Percentiles rank a stretch among this genome's conserved stretches.
Evolutionary conservation across 176 grass and related monocot species (phyloP).

Genomic region (Phyllostachys edulis): DNA sequence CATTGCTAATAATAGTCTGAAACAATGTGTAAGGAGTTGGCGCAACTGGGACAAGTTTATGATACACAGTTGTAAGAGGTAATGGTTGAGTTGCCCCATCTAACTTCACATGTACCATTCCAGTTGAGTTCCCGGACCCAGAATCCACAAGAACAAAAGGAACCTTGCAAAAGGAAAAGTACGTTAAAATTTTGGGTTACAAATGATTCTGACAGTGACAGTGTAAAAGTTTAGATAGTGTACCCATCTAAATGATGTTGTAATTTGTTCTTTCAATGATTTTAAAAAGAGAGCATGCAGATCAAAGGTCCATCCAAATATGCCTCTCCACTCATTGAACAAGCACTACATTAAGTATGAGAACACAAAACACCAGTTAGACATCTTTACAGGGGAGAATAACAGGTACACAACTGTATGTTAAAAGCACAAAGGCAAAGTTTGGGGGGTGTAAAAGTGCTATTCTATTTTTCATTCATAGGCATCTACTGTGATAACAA

Average conservation of each 20-base stretch:
- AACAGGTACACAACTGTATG: background rate
- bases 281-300: constrained; percentile 77
- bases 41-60: constrained; percentile 81
- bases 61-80: constrained; percentile 84
- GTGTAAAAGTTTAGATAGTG: constrained; percentile 33
- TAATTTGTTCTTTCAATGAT: constrained; percentile 77
- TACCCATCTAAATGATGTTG: constrained; percentile 63
- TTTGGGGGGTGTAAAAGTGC: background rate
- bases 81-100: constrained; percentile 58
- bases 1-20: constrained; percentile 78
- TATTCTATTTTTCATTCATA: constrained; percentile 23
- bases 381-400: constrained; percentile 10
- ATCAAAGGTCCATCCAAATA: constrained; percentile 92
- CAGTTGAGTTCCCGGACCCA: constrained; percentile 20
- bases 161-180: constrained; percentile 48
- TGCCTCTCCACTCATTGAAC: constrained; percentile 92
- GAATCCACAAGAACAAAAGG: constrained; percentile 72
- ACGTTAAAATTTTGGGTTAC: constrained; percentile 8
- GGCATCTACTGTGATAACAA: background rate
- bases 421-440: background rate
- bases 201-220: background rate
- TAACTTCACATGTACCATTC: constrained; percentile 64
- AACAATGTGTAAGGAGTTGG: constrained; percentile 78
- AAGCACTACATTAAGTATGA: constrained; percentile 58
- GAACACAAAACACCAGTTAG: constrained; percentile 36